Evolutionary conservation across 306 rosid species (phyloP), one percentile per base, ranked within the genome.

Genomic region (Canavalia gladiata): DNA sequence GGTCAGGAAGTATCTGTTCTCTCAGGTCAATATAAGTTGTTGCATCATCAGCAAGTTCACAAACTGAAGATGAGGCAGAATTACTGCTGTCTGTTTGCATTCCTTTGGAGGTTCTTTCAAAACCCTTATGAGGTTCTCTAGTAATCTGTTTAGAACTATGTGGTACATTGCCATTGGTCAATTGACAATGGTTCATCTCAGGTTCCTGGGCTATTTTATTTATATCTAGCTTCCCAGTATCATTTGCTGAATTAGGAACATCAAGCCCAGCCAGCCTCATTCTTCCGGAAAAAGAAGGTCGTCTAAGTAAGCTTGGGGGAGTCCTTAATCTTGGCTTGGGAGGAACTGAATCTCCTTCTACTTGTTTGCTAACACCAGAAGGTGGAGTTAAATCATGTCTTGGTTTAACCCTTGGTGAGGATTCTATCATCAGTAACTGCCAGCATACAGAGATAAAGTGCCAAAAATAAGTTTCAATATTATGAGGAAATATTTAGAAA

Each of bases 1-100:
- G 81, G 82, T 81, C 86, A 83, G 85, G 86, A 84, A 68, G 82
- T n/a, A 43, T 73, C 84, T 82, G 88, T 42, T 90, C 91, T 45
- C 80, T 58, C 88, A 86, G 43, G 88, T 92, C 94, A 83, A 89
- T 72, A 75, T 81, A 89, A 83, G 89, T 90, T 42, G 86, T 78
- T 52, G 97, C 92, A 83, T 90, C 92, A 71, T 92, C 99, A 71
- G 82, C 89, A 82, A 90, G 86, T 83, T 96, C 98, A 87, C 86
- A 90, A 85, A 88, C 86, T n/a, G 94, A 90, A 71, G 99, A 96
- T 75, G 91, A 85, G 50, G 90, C 76, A 18, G 97, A 96, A 80
- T 90, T 92, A 76, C 94, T 88, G 85, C 93, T 83, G 33, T 89
- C 97, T 29, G 90, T 90, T 65, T 85, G 93, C 90, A 88, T 83